Evolutionary conservation across 805 yeast genomes (phyloP).

Genomic region (Kuraishia hungarica): DNA sequence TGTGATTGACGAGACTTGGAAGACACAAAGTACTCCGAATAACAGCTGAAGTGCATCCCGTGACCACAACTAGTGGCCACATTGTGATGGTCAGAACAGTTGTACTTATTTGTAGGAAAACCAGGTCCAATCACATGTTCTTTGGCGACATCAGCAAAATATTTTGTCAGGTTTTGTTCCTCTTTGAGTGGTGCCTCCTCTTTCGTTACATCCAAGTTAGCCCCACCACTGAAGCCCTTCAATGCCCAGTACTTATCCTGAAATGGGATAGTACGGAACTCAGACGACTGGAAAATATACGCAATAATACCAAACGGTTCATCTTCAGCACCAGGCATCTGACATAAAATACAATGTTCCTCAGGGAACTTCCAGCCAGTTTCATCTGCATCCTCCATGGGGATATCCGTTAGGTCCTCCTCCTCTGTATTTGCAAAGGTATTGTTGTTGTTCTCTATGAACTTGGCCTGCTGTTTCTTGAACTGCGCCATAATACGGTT

Average conservation of each 20-base stretch:
- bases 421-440: conserved; percentile 11
- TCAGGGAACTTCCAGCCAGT: conserved; percentile 61
- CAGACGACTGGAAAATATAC: conserved; percentile 48
- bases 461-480: conserved; percentile 70
- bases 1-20: conserved; percentile 48
- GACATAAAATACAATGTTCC: conserved; percentile 73
- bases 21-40: conserved; percentile 50
- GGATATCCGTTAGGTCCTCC: conserved; percentile 35
- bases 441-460: conserved; percentile 42
- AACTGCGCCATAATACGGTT: conserved; percentile 68
- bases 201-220: conserved; percentile 25
- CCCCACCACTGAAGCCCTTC: conserved; percentile 48
- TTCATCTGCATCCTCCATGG: conserved; percentile 18
- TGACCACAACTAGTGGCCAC: conserved; percentile 83
- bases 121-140: conserved; percentile 61
- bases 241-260: conserved; percentile 56
- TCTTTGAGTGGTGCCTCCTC: background rate
- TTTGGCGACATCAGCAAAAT: conserved; percentile 27
- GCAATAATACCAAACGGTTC: conserved; percentile 74
- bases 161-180: conserved; percentile 24
- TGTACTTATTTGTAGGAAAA: conserved; percentile 33
- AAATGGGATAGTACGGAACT: conserved; percentile 57
- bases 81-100: conserved; percentile 30
- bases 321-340: conserved; percentile 54
- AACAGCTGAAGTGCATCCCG: conserved; percentile 83